Evolutionary conservation across 2,329 filamentous ascomycete species (phyloP).

Genomic region (Fusarium penzigii): DNA sequence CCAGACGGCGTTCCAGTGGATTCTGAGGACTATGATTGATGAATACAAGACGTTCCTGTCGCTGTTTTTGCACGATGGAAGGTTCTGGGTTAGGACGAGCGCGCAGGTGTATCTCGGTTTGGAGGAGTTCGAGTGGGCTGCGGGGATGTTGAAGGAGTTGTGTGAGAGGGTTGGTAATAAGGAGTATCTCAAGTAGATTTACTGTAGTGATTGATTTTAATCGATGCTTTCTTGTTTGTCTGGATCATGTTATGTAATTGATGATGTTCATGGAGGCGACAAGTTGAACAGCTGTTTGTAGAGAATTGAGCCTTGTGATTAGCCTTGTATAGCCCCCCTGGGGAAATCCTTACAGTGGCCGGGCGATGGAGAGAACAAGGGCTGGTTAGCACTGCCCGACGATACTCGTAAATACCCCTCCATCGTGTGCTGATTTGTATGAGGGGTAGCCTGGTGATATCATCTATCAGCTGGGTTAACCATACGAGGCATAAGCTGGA

Average conservation of each 20-base stretch:
- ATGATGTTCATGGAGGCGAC: neutral
- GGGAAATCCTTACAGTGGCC: too few relatives aligned
- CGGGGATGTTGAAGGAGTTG: conserved; percentile 54
- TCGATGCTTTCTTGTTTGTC: too few relatives aligned
- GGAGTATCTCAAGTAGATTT: conserved; percentile 30
- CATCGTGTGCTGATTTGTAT: too few relatives aligned
- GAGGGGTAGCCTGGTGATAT: too few relatives aligned
- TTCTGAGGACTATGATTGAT: conserved; percentile 51
- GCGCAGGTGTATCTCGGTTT: conserved; percentile 83
- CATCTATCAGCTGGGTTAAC: too few relatives aligned
- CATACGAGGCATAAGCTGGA: too few relatives aligned
- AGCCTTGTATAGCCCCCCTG: too few relatives aligned
- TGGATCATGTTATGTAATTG: neutral
- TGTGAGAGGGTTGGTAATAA: conserved; percentile 41
- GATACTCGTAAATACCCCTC: too few relatives aligned
- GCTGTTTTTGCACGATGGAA: conserved; percentile 59
- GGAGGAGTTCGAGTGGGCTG: conserved; percentile 75
- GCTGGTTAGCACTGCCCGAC: too few relatives aligned
- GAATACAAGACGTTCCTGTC: conserved; percentile 74
- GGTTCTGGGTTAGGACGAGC: conserved; percentile 72
- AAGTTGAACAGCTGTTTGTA: too few relatives aligned
- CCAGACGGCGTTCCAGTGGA: conserved; percentile 55
- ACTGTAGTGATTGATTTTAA: neutral
- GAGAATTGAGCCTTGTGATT: too few relatives aligned
- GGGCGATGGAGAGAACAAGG: too few relatives aligned